These are phyloP conservation scores for Fusarium nanum DNA, from an alignment of 2,329 filamentous ascomycete species.

Conservation along the genomic window DNA sequence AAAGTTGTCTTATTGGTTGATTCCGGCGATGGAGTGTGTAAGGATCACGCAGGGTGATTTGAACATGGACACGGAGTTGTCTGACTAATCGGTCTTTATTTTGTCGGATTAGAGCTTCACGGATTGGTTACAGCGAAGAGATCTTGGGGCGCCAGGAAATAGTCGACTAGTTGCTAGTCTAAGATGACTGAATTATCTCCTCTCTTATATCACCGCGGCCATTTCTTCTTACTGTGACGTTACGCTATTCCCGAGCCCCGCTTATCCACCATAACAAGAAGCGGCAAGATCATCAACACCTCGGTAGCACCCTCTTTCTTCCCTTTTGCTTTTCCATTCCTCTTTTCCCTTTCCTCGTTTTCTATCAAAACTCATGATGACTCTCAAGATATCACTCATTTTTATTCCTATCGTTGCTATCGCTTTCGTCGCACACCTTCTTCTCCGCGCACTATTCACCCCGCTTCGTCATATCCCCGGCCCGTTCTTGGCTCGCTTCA, in stretches of 20 bases:
- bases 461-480: slow-evolving; percentile 1
- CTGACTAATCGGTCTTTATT: not conserved
- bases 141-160: not conserved
- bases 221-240: rapidly evolving
- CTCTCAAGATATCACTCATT: not conserved
- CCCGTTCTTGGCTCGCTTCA: not conserved
- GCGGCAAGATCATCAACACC: not conserved
- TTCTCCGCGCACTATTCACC: not conserved
- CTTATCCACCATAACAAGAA: not conserved
- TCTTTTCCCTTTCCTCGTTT: not conserved
- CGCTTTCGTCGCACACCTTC: not conserved
- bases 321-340: not conserved
- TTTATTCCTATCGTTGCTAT: not conserved
- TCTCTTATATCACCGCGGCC: not conserved
- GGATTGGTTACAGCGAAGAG: not conserved
- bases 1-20: not conserved
- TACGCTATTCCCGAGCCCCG: not conserved
- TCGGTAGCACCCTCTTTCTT: not conserved
- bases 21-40: not conserved
- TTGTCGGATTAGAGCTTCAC: not conserved
- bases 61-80: not conserved
- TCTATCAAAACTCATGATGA: not conserved
- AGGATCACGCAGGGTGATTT: not conserved
- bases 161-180: not conserved
- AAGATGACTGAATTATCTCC: not conserved